Percentiles rank a stretch among this genome's conserved stretches.
Conservation (phyloP, 257 asterid genomes). For the Pogostemon cablin region DNA sequence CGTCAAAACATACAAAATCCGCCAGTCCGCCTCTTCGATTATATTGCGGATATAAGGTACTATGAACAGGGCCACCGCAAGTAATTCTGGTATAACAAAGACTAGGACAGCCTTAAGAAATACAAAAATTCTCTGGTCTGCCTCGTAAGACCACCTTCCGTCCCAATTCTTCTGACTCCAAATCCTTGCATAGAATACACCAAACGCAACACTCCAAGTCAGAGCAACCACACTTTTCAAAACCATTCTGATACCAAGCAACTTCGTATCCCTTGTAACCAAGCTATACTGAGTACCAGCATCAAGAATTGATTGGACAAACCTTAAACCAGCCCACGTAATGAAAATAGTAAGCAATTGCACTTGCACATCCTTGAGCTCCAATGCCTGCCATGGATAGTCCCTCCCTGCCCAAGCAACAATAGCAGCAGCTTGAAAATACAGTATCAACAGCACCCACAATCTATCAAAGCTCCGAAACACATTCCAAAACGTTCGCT, state of each 20-base stretch:
- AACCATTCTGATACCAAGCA: constrained; percentile 85
- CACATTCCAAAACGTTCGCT: constrained; percentile 90
- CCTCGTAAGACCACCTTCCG: constrained; percentile 70
- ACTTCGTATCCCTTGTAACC: constrained; percentile 72
- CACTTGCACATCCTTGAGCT: constrained; percentile 69
- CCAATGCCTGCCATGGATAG: constrained; percentile 83
- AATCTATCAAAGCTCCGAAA: constrained; percentile 90
- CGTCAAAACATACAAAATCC: constrained; percentile 52
- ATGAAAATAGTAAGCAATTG: constrained; percentile 79
- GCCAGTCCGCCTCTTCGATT: constrained; percentile 75
- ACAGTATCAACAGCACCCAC: constrained; percentile 86
- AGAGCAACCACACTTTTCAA: constrained; percentile 79
- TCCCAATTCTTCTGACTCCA: constrained; percentile 85
- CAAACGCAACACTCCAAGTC: constrained; percentile 75
- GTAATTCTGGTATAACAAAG: constrained; percentile 72
- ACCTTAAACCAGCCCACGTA: constrained; percentile 93
- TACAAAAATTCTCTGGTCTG: constrained; percentile 57
- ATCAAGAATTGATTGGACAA: constrained; percentile 82
- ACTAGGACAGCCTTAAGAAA: constrained; percentile 81
- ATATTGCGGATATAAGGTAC: constrained; percentile 84
- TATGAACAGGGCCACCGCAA: constrained; percentile 67
- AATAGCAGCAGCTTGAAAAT: constrained; percentile 84
- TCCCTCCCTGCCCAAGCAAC: constrained; percentile 80
- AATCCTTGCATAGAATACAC: constrained; percentile 76
- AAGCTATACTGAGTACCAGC: constrained; percentile 98